phyloP scores from a whole-genome alignment of 2,329 filamentous ascomycete species.

The Neofusicoccum cordaticola region DNA sequence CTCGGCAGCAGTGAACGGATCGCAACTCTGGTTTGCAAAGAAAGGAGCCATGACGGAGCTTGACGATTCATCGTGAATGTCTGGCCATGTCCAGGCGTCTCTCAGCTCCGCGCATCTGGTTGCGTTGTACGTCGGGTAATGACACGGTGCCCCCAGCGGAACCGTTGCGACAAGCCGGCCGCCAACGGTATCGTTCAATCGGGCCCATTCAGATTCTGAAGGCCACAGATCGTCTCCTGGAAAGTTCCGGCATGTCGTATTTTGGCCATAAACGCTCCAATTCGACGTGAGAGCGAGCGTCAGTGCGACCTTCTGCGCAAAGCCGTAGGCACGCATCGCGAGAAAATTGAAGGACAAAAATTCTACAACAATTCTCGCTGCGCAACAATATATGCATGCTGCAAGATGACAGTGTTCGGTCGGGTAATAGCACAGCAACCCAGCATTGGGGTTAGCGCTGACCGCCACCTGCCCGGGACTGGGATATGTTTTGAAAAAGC shows the following conservation, averaged over 20 bases:
- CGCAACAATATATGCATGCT: too few species aligned
- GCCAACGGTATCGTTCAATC: conserved; percentile 45
- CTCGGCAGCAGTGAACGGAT: neutral
- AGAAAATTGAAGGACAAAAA: too few species aligned
- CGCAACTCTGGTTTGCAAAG: conserved; percentile 17
- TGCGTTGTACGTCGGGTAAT: conserved; percentile 35
- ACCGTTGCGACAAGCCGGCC: conserved; percentile 44
- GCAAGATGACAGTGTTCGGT: too few species aligned
- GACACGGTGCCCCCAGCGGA: conserved; percentile 48
- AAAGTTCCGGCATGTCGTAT: conserved; percentile 46
- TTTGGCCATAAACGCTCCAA: neutral
- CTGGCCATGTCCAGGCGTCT: conserved; percentile 26
- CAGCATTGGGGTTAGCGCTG: too few species aligned
- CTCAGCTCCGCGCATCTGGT: conserved; percentile 20
- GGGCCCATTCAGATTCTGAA: conserved; percentile 42
- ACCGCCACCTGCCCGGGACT: too few species aligned
- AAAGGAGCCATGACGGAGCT: conserved; percentile 10
- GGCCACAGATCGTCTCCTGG: conserved; percentile 51
- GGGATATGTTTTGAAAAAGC: too few species aligned
- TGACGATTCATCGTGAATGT: neutral
- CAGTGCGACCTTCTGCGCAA: neutral
- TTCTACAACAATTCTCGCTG: too few species aligned
- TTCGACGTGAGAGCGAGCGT: neutral
- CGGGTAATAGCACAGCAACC: too few species aligned
- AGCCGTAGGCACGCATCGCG: neutral